These are phyloP conservation scores for Silene uniflora DNA, from an alignment of 148 eudicot genomes.

Conservation along the genomic window DNA sequence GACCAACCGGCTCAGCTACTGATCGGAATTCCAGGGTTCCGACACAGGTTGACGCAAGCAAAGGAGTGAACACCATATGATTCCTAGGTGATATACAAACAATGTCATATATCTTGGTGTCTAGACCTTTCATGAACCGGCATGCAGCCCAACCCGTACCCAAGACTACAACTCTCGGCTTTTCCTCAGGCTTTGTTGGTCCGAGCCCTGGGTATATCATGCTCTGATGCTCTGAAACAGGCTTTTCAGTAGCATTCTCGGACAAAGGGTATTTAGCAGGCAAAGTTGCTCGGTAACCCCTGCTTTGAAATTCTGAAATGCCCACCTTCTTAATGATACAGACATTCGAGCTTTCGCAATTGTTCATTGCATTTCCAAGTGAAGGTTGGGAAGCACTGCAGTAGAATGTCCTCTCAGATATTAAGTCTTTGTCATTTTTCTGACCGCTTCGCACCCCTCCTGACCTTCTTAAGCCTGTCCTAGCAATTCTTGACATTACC, in stretches of 20 bases:
- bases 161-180: constrained; percentile 83
- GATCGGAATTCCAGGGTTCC: constrained; percentile 89
- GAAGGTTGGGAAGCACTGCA: constrained; percentile 13
- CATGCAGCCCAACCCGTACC: constrained; percentile 96
- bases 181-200: constrained; percentile 71
- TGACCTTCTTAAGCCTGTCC: constrained; percentile 50
- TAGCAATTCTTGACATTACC: constrained; percentile 57
- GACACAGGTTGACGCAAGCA: constrained; percentile 94
- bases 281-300: constrained; percentile 47
- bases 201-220: constrained; percentile 48
- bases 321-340: constrained; percentile 17
- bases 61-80: constrained; percentile 94
- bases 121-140: constrained; percentile 74
- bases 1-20: constrained; percentile 75
- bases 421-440: constrained; percentile 14
- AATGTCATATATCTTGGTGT: constrained; percentile 66
- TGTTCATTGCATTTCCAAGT: constrained; percentile 20
- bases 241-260: constrained; percentile 32
- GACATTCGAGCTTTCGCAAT: constrained; percentile 22
- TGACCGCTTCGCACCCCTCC: constrained; percentile 26
- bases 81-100: constrained; percentile 88
- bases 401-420: constrained; percentile 12
- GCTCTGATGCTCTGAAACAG: constrained; percentile 39
- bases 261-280: constrained; percentile 34
- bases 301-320: constrained; percentile 31